Evolutionary conservation across 1,139 yeast species (phyloP), one percentile per base, ranked within the genome.

Genomic region (Debaryomyces nepalensis): DNA sequence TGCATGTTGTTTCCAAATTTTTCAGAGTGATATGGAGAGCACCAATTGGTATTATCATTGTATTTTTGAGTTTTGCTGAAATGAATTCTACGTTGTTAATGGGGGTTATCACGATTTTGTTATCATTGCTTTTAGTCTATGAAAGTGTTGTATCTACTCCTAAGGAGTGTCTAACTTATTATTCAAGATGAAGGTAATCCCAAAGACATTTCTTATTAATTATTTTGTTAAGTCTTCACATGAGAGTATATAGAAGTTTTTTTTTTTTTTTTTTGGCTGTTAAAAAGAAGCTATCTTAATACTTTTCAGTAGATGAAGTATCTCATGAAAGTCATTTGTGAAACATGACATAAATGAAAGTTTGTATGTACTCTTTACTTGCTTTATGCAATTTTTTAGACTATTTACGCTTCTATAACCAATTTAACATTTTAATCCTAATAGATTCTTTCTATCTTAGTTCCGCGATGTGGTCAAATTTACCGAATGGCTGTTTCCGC

Each of bases 1-100:
- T 56, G 27, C 71, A 64, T 45, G 23, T 62, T 10, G 44, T 73
- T 2, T 51, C 73, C 1, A 62, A 68, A 34, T 59, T 64, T 41
- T 68, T 68, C 64, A 56, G 82, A 44, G 58, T 77, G 5, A 41
- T 66, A 7, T 68, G 70, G 45, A 60, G 82, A 46, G 42, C 63
- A 11, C 77, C 77, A 0, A 50, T 63, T 11, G 77, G 68, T 0
- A 52, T 73, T 6, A 57, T 64, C 5, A 69, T 77, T 30, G 49
- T 74, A 10, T 70, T 74, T 47, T 53, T 78, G 12, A 63, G 76
- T 39, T 76, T 78, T 58, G 76, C 79, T 1, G 68, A 74, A 33
- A 51, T 78, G 51, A 49, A 58, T 32, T 59, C 75, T 5, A 75
- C 79, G 2, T 48, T 66, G 23, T 51, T 77, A 32, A 64, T 77